phyloP scores from a whole-genome alignment of 805 yeast genomes.

The Candida silvatica region DNA sequence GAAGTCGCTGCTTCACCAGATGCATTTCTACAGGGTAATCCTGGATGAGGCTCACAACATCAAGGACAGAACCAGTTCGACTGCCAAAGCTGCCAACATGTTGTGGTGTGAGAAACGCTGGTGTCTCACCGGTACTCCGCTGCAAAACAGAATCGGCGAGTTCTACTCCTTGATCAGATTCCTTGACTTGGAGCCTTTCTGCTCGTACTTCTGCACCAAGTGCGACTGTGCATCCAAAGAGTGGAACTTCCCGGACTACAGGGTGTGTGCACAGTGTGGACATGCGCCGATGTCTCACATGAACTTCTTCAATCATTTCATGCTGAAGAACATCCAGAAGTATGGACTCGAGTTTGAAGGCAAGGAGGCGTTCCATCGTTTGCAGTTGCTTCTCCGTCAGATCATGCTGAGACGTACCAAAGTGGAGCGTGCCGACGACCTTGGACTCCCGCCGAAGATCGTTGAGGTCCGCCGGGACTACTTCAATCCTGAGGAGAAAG shows the following conservation, averaged over 20 bases:
- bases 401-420: conserved; percentile 93
- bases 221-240: conserved; percentile 77
- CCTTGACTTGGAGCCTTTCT: conserved; percentile 76
- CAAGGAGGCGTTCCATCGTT: conserved; percentile 61
- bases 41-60: conserved; percentile 97
- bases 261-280: conserved; percentile 79
- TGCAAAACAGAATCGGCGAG: conserved; percentile 95
- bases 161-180: conserved; percentile 87
- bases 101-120: conserved; percentile 68
- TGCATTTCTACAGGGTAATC: conserved; percentile 75
- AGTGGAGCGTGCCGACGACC: conserved; percentile 92
- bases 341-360: conserved; percentile 81
- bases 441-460: conserved; percentile 93
- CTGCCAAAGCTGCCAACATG: conserved; percentile 84
- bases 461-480: conserved; percentile 81
- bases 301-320: conserved; percentile 90
- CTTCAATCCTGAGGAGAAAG: conserved; percentile 94
- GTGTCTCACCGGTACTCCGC: conserved; percentile 94
- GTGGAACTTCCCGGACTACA: conserved; percentile 80
- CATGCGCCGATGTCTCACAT: conserved; percentile 94
- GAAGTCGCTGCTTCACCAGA: conserved; percentile 61
- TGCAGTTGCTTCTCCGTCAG: conserved; percentile 65
- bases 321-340: conserved; percentile 89
- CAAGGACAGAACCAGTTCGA: conserved; percentile 88
- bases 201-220: conserved; percentile 85